These are phyloP conservation scores for Nicotiana attenuata DNA, from an alignment of 257 asterid genomes.

Conservation along the genomic window DNA sequence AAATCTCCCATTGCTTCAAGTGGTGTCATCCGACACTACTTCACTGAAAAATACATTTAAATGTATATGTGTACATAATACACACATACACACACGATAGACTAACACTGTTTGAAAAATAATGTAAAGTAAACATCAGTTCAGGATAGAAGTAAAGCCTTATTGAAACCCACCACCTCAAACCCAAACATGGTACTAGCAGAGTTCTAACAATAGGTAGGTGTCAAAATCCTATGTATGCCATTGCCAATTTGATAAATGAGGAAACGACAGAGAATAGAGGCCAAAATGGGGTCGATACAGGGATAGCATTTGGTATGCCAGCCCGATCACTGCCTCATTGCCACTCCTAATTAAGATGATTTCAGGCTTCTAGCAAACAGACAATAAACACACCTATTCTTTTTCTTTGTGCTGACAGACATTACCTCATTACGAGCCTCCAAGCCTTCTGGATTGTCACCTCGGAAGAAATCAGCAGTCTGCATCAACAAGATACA, in stretches of 20 bases:
- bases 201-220: not conserved
- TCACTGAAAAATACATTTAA: no score
- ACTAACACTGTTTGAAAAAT: not conserved
- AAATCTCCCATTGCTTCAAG: slow-evolving; percentile 3
- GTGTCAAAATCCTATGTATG: not conserved
- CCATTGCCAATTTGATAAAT: not conserved
- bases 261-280: not conserved
- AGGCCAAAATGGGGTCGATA: not conserved
- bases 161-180: slow-evolving; percentile 1
- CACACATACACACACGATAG: not conserved
- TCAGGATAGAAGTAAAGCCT: slow-evolving; percentile 1
- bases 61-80: not conserved
- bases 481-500: slow-evolving; percentile 44
- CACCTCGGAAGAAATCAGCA: slow-evolving; percentile 97
- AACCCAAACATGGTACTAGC: not conserved
- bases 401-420: not conserved
- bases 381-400: not conserved
- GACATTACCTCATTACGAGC: slow-evolving; percentile 91
- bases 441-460: slow-evolving; percentile 94
- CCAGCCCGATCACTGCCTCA: not conserved
- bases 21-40: not conserved
- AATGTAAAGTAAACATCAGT: not conserved
- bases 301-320: not conserved
- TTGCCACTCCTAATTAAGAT: not conserved
- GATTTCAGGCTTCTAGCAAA: not conserved